Percentiles rank a stretch among this genome's conserved stretches.
Conservation (phyloP, 805 yeast species). For the Clavispora phyllophila region DNA sequence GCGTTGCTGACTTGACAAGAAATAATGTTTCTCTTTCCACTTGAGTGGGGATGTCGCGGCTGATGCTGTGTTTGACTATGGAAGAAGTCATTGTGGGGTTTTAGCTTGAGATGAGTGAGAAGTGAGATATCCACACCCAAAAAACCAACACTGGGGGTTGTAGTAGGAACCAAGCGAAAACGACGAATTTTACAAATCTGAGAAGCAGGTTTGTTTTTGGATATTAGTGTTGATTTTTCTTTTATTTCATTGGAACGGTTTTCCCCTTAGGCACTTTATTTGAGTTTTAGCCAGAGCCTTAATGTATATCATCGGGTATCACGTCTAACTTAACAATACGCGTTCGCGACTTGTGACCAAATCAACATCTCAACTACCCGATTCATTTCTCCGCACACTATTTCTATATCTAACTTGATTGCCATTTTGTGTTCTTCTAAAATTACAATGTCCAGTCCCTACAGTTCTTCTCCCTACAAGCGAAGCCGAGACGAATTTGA, state of each 20-base stretch:
- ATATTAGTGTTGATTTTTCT: too few relatives aligned
- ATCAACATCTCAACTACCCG: too few relatives aligned
- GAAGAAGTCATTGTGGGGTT: slow-evolving; percentile 24
- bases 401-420: too few relatives aligned
- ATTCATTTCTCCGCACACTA: too few relatives aligned
- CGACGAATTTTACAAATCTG: too few relatives aligned
- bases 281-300: neutral
- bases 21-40: slow-evolving; percentile 45
- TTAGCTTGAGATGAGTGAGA: slow-evolving; percentile 1
- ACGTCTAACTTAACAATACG: neutral
- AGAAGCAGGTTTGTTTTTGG: too few relatives aligned
- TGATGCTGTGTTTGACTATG: slow-evolving; percentile 52
- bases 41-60: slow-evolving; percentile 34
- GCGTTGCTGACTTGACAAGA: slow-evolving; percentile 60
- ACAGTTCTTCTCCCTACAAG: slow-evolving; percentile 5
- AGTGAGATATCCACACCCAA: slow-evolving; percentile 2
- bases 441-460: neutral
- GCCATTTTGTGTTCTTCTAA: too few relatives aligned
- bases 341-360: neutral
- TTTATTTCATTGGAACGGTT: too few relatives aligned
- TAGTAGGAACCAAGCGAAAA: too few relatives aligned
- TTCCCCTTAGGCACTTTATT: too few relatives aligned
- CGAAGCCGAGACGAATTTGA: slow-evolving; percentile 12
- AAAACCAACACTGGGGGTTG: neutral
- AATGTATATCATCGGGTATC: neutral